phyloP scores from a whole-genome alignment of 2,329 filamentous ascomycete genomes.

The Fusarium torreyae region DNA sequence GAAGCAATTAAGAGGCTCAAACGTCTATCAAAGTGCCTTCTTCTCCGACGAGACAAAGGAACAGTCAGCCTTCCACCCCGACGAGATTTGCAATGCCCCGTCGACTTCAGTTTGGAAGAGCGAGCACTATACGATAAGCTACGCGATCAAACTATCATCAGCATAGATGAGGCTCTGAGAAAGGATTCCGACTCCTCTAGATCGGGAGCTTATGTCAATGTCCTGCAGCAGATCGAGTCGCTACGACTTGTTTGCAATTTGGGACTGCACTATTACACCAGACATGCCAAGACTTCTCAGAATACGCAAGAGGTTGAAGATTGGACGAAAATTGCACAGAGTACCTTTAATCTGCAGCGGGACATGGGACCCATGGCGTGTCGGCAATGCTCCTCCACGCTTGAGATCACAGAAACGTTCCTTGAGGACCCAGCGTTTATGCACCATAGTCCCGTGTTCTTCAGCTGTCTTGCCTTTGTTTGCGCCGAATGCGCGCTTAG shows the following conservation, averaged over 20 bases:
- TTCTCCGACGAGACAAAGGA: constrained; percentile 58
- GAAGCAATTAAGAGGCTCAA: constrained; percentile 59
- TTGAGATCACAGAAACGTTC: constrained; percentile 45
- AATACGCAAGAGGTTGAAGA: neutral
- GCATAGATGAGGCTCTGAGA: constrained; percentile 55
- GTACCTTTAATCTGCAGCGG: constrained; percentile 53
- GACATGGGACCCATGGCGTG: constrained; percentile 51
- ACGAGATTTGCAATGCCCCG: constrained; percentile 51
- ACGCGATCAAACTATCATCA: constrained; percentile 47
- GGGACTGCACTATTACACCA: constrained; percentile 57
- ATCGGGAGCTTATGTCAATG: constrained; percentile 55
- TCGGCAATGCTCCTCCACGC: constrained; percentile 45
- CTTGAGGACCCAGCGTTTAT: constrained; percentile 29
- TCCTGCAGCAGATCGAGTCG: constrained; percentile 61
- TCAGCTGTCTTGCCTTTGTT: constrained; percentile 53
- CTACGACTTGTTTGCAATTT: constrained; percentile 64
- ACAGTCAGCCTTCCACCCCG: constrained; percentile 58
- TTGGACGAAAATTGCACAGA: constrained; percentile 52
- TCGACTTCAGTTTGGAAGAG: constrained; percentile 58
- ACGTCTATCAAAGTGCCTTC: constrained; percentile 54
- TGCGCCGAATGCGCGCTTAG: constrained; percentile 52
- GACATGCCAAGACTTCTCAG: constrained; percentile 45
- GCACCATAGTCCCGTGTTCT: constrained; percentile 45
- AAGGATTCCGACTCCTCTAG: constrained; percentile 22
- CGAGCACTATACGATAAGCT: constrained; percentile 54